Conservation (phyloP, 306 rosid genomes). For the Spatholobus suberectus region DNA sequence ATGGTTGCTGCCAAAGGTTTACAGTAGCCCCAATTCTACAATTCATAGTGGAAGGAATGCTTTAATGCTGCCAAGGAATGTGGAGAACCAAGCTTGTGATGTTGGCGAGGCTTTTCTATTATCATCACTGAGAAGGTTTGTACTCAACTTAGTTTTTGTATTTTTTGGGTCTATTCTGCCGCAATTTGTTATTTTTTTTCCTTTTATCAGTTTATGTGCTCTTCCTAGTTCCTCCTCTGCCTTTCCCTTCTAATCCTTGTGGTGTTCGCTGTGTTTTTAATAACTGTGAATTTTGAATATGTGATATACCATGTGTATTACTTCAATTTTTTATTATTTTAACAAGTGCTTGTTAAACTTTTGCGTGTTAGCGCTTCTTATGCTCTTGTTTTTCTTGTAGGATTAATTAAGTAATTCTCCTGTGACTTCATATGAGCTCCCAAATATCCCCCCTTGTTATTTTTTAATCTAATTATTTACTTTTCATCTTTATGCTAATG, state of each 20-base stretch:
- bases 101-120: slow-evolving; percentile 85
- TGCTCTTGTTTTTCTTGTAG: neutral
- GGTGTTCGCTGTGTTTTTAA: neutral
- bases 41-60: slow-evolving; percentile 73
- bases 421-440: slow-evolving; percentile 2
- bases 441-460: neutral
- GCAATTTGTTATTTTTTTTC: neutral
- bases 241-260: neutral
- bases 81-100: slow-evolving; percentile 76
- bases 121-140: slow-evolving; percentile 86
- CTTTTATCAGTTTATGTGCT: neutral
- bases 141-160: neutral
- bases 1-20: slow-evolving; percentile 85
- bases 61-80: slow-evolving; percentile 64
- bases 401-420: slow-evolving; percentile 10
- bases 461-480: neutral
- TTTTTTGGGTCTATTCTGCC: neutral
- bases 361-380: neutral
- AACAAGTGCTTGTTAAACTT: neutral
- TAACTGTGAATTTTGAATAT: neutral
- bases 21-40: slow-evolving; percentile 64
- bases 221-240: neutral
- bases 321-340: neutral
- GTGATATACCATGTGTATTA: neutral
- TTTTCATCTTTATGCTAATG: slow-evolving; percentile 19